Conservation (phyloP, 306 rosid genomes). For the Glycine latifolia region DNA sequence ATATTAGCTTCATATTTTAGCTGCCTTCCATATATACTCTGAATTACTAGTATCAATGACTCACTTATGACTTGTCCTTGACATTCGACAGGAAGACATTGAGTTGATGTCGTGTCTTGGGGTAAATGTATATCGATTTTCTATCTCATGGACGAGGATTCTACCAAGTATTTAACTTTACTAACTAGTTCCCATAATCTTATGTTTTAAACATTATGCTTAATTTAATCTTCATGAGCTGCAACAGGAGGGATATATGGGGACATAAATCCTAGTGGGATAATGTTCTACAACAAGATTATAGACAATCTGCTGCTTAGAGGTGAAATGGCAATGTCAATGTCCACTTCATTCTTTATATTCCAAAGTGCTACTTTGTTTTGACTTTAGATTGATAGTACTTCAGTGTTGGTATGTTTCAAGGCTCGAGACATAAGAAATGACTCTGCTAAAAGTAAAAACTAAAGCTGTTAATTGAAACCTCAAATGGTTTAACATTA, state of each 20-base stretch:
- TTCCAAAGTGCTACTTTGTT: neutral
- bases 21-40: neutral
- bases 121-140: conserved; percentile 67
- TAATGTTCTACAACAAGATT: conserved; percentile 64
- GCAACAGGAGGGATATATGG: conserved; percentile 67
- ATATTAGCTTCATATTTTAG: neutral
- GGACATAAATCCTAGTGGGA: conserved; percentile 43
- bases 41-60: neutral
- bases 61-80: too few relatives aligned
- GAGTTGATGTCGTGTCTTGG: conserved; percentile 64
- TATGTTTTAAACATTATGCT: neutral
- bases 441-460: too few relatives aligned
- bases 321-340: conserved; percentile 46
- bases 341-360: neutral
- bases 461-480: too few relatives aligned
- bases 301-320: conserved; percentile 60
- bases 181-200: neutral
- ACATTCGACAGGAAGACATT: conserved; percentile 61
- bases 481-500: neutral
- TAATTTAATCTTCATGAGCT: conserved; percentile 14
- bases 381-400: neutral
- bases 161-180: conserved; percentile 54
- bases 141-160: conserved; percentile 77
- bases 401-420: neutral
- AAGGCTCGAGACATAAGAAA: too few relatives aligned